Evolutionary conservation across 2,329 filamentous ascomycete species (phyloP).

Genomic region (Aspergillus brunneoviolaceus): DNA sequence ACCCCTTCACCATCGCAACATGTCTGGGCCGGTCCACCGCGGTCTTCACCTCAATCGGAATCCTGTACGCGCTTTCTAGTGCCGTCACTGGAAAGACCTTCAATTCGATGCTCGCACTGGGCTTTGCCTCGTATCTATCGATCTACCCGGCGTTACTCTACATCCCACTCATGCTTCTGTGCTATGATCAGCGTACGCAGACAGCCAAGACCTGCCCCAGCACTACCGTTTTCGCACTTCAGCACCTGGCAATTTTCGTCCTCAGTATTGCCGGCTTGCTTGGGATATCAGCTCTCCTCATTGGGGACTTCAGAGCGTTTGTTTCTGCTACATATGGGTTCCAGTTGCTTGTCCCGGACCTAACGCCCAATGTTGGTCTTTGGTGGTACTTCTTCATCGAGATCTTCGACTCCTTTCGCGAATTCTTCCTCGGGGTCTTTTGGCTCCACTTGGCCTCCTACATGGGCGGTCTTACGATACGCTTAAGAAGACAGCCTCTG

Average conservation of each 20-base stretch:
- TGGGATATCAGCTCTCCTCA: conserved; percentile 69
- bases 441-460: conserved; percentile 94
- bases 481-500: conserved; percentile 80
- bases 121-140: conserved; percentile 85
- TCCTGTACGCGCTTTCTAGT: conserved; percentile 78
- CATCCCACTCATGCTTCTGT: conserved; percentile 75
- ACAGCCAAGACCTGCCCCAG: conserved; percentile 32
- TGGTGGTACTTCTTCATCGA: conserved; percentile 99
- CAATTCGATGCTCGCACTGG: conserved; percentile 78
- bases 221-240: conserved; percentile 52
- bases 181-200: conserved; percentile 64
- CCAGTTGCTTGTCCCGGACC: conserved; percentile 83
- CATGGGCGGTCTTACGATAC: conserved; percentile 79
- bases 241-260: conserved; percentile 55
- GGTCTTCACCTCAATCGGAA: conserved; percentile 83
- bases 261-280: conserved; percentile 63
- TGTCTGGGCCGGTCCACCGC: conserved; percentile 87
- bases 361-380: conserved; percentile 90
- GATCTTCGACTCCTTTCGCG: conserved; percentile 97
- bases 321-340: conserved; percentile 87
- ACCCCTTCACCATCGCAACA: conserved; percentile 87
- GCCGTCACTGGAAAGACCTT: conserved; percentile 72
- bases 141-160: conserved; percentile 88
- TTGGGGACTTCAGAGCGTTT: conserved; percentile 81
- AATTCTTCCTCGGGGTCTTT: conserved; percentile 96